Base-by-base conservation (phyloP, 116 monocot species). In the Iris pallida region DNA sequence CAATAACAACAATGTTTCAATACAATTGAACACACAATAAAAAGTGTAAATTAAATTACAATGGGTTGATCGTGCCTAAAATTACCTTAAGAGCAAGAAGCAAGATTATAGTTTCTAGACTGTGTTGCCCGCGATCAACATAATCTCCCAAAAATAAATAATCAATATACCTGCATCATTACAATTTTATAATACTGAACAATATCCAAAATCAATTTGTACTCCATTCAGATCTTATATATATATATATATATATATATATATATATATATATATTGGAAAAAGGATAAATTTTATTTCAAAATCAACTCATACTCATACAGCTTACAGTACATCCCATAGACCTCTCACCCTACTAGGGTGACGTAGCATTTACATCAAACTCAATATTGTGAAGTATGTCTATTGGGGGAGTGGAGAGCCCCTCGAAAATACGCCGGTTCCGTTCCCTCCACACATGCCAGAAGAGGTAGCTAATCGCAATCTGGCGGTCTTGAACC, bases 101-200 rank as follows among this genome's bases (percentile, higher is more conserved):
- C 70, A 95, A 76, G 1, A 80, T 68, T 47, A 95, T 91, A 52
- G 95, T 95, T 80, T 95, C 95, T 85, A 95, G 83, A 66, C 95
- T 95, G 47, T 95, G 91, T 57, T 95, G 95, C 14, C 95, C 95
- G 30, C 95, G 83, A 67, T 95, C 95, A 79, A 95, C 95, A 88
- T 95, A 95, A 80, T 95, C 95, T 48, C 95, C 95, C 74, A 95
- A 78, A 74, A 95, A 95, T 12, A 95, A 75, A 80, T 95, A 95
- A 60, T 95, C 95, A 68, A 95, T 95, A 45, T 95, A 95, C 70
- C 95, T 95, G 79, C 66, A 74, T 59, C 7, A 76, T 71, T 9
- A 18, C 69, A 45, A 70, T 47, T 8, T 46, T 61, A 20, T n/a
- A 65, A 65, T 13, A 51, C 7, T 51, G 49, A 51, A 51, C 7